These are phyloP conservation scores for Coniella lustricola DNA, from an alignment of 2,329 filamentous ascomycete species.

Conservation along the genomic window DNA sequence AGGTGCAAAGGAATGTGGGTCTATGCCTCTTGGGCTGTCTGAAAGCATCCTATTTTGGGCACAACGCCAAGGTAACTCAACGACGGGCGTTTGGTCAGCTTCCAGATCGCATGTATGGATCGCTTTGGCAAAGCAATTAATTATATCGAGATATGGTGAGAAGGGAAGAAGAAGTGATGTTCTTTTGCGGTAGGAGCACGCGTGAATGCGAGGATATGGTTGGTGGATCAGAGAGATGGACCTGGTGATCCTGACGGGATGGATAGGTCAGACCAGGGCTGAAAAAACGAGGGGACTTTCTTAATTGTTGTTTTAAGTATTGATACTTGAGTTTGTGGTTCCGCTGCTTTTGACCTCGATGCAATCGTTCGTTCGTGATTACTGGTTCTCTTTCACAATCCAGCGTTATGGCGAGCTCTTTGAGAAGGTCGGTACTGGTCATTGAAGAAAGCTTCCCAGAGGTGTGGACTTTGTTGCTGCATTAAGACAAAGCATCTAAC, in stretches of 20 bases:
- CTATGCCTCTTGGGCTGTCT: background rate
- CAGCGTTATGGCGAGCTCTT: too few relatives aligned
- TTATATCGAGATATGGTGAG: constrained; percentile 12
- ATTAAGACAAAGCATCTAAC: too few relatives aligned
- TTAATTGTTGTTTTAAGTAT: constrained; percentile 5
- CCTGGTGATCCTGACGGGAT: constrained; percentile 1
- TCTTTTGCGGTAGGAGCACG: background rate
- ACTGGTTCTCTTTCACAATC: background rate
- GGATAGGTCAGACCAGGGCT: background rate
- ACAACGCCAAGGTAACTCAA: background rate
- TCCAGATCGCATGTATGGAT: constrained; percentile 2
- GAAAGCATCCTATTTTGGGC: background rate
- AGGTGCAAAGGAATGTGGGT: constrained; percentile 1
- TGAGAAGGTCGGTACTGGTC: background rate
- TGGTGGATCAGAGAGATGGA: background rate
- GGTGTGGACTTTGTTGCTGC: too few relatives aligned
- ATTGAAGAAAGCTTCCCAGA: background rate
- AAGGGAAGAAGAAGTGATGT: background rate
- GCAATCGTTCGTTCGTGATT: background rate
- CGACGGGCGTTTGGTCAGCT: constrained; percentile 1
- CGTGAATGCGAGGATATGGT: constrained; percentile 5
- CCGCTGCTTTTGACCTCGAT: background rate
- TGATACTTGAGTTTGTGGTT: constrained; percentile 5
- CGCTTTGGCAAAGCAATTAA: constrained; percentile 5
- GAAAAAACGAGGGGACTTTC: background rate